Percentiles rank a stretch among this genome's conserved stretches.
These are phyloP conservation scores for Nicotiana noctiflora DNA, from an alignment of 257 asterid genomes.

Conservation along the genomic window DNA sequence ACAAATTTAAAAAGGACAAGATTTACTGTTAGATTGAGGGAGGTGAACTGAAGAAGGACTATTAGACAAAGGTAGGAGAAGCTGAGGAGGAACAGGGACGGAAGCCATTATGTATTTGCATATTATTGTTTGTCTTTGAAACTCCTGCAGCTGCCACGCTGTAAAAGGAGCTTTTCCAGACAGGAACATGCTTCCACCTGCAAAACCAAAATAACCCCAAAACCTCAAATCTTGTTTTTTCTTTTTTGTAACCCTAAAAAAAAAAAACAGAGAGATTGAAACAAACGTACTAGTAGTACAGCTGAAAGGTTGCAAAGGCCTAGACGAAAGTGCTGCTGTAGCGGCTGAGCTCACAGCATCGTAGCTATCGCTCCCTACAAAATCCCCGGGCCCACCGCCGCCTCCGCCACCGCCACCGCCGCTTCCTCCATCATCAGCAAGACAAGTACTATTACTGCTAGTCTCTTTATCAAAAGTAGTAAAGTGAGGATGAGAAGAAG, in stretches of 20 bases:
- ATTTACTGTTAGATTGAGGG: conserved; percentile 44
- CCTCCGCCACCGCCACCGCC: conserved; percentile 21
- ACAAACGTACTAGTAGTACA: not conserved
- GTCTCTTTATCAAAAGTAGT: not conserved
- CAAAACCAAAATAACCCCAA: conserved; percentile 1
- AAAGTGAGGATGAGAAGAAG: conserved; percentile 14
- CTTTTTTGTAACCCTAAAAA: too few species aligned
- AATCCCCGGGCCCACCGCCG: conserved; percentile 17
- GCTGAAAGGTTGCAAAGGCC: conserved; percentile 1
- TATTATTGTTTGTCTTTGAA: conserved; percentile 56
- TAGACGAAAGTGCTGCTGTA: conserved; percentile 16
- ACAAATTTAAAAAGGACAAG: not conserved
- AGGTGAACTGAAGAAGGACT: conserved; percentile 11
- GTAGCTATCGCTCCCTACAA: conserved; percentile 10
- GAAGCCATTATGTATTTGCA: conserved; percentile 50
- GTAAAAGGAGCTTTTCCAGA: conserved; percentile 42
- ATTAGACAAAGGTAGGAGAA: conserved; percentile 24
- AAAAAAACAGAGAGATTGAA: not conserved
- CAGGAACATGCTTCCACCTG: conserved; percentile 18
- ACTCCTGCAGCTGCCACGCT: conserved; percentile 53
- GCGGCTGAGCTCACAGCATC: conserved; percentile 9
- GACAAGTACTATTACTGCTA: not conserved
- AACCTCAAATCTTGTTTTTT: not conserved
- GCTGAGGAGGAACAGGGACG: conserved; percentile 53
- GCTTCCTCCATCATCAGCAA: conserved; percentile 16